These are phyloP conservation scores for Podospora australis DNA, from an alignment of 495 filamentous ascomycete species.

Conservation along the genomic window DNA sequence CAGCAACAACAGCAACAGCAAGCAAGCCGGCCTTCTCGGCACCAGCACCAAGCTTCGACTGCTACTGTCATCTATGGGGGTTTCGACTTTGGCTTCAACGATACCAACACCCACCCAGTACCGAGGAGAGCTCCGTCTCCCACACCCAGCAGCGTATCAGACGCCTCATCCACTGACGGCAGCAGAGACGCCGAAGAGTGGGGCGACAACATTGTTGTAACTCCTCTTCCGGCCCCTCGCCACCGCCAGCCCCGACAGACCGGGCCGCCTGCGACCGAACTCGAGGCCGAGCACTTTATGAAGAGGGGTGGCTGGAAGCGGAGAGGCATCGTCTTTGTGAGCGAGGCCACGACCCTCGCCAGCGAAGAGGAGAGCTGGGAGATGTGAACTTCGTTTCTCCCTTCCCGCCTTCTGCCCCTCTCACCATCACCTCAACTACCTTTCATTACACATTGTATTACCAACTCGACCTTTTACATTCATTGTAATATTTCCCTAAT, in stretches of 20 bases:
- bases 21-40: not conserved
- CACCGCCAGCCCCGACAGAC: slow-evolving; percentile 7
- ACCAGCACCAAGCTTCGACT: slow-evolving; percentile 7
- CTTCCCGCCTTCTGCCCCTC: not conserved
- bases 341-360: slow-evolving; percentile 16
- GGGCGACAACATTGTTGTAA: slow-evolving; percentile 7
- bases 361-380: slow-evolving; percentile 26
- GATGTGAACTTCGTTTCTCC: slow-evolving; percentile 11
- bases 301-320: slow-evolving; percentile 46
- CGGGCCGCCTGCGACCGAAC: slow-evolving; percentile 8
- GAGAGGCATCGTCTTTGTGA: slow-evolving; percentile 40
- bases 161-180: slow-evolving; percentile 1
- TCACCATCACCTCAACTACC: no score
- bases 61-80: slow-evolving; percentile 28
- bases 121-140: slow-evolving; percentile 7
- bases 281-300: slow-evolving; percentile 32
- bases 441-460: not conserved
- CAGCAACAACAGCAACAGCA: slow-evolving; percentile 1
- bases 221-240: slow-evolving; percentile 6
- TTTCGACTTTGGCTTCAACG: slow-evolving; percentile 31
- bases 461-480: not conserved
- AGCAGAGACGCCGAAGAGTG: not conserved
- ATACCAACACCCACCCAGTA: not conserved
- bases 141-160: slow-evolving; percentile 1
- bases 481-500: no score